Percentiles rank a stretch among this genome's conserved stretches.
These are phyloP conservation scores for Rhodotorula mucilaginosa DNA, from an alignment of 1,284 basidiomycete genomes.

Conservation along the genomic window DNA sequence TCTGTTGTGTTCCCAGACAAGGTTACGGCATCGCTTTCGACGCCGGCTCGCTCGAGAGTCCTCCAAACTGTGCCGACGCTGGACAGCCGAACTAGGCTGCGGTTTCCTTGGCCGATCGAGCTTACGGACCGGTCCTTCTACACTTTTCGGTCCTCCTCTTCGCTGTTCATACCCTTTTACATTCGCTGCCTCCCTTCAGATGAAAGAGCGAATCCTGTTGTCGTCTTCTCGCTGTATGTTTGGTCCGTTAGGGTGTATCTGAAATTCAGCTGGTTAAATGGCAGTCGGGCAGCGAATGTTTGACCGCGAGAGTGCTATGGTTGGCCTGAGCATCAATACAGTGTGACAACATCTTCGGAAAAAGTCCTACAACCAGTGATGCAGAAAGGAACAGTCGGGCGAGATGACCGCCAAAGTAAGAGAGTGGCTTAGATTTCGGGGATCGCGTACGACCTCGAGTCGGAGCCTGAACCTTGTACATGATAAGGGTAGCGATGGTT, in stretches of 20 bases:
- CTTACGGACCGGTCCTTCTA: background rate
- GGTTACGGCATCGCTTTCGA: constrained; percentile 20
- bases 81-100: too few relatives aligned
- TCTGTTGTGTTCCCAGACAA: constrained; percentile 3
- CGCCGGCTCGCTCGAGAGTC: background rate
- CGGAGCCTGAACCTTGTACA: constrained; percentile 19
- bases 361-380: background rate
- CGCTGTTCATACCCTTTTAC: background rate
- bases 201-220: background rate
- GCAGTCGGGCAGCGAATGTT: too few relatives aligned
- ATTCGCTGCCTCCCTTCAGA: too few relatives aligned
- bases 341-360: background rate
- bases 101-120: background rate
- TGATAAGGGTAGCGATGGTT: constrained; percentile 27
- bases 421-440: constrained; percentile 17
- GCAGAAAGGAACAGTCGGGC: background rate
- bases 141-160: too few relatives aligned
- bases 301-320: too few relatives aligned
- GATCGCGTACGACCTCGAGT: constrained; percentile 23
- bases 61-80: background rate
- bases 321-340: background rate
- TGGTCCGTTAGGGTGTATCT: too few relatives aligned
- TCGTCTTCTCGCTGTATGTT: background rate
- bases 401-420: background rate
- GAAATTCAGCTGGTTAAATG: too few relatives aligned